These are phyloP conservation scores for Plasmodiophora brassicae DNA, from an alignment of 208 protist genomes.

Conservation along the genomic window DNA sequence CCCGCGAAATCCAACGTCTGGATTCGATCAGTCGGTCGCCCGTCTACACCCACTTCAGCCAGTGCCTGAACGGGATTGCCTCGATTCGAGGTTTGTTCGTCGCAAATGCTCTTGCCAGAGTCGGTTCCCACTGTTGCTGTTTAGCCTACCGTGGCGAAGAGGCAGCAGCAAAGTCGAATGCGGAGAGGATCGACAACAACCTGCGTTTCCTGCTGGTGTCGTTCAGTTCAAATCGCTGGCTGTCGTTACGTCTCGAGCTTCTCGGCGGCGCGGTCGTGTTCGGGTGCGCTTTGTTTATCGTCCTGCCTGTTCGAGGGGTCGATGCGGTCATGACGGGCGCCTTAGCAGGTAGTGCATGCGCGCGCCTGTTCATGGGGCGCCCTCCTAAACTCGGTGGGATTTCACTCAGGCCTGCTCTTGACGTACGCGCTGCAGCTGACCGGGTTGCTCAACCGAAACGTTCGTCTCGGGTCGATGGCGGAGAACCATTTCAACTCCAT, in stretches of 20 bases:
- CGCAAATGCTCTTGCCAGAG: not conserved
- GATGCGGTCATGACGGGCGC: not conserved
- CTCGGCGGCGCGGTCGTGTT: not conserved
- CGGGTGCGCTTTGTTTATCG: not conserved
- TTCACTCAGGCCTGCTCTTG: not conserved
- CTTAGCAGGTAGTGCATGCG: not conserved
- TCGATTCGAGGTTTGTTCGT: conserved; percentile 64
- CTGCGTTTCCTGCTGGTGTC: not conserved
- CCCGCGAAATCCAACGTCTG: conserved; percentile 64
- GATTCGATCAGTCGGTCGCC: conserved; percentile 66
- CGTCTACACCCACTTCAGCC: conserved; percentile 64
- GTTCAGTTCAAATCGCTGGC: conserved; percentile 10
- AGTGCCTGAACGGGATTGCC: conserved; percentile 65
- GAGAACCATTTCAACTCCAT: conserved; percentile 55
- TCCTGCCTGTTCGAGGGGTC: not conserved
- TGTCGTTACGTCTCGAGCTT: conserved; percentile 4
- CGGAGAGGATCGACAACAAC: not conserved
- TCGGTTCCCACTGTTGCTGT: not conserved
- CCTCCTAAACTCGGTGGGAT: no score
- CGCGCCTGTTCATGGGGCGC: no score
- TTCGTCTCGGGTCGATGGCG: not conserved
- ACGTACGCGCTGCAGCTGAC: conserved; percentile 16
- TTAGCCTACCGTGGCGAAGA: not conserved
- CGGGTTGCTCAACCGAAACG: not conserved
- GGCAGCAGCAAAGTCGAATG: not conserved